A percentile compares a stretch with the other conserved stretches of the same genome.
Conservation (phyloP, 306 rosid genomes). For the Dryas alaskensis region DNA sequence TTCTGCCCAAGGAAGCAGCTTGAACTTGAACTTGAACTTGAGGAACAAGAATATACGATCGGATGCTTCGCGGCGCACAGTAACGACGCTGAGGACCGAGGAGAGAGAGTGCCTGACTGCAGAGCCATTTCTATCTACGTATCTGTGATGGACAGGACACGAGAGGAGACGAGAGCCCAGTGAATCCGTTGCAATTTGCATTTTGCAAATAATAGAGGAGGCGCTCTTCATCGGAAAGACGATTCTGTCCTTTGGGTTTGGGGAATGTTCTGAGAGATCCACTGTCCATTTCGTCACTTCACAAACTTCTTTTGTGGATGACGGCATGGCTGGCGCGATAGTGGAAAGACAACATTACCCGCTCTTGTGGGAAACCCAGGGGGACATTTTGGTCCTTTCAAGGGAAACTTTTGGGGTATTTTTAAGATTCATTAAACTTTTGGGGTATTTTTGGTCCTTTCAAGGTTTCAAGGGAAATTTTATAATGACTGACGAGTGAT, state of each 20-base stretch:
- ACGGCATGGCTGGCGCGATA: not conserved
- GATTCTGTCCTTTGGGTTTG: not conserved
- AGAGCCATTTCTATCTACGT: constrained; percentile 48
- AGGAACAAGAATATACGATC: constrained; percentile 18
- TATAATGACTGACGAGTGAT: too few relatives aligned
- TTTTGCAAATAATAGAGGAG: not conserved
- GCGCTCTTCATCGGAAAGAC: constrained; percentile 21
- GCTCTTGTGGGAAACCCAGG: not conserved
- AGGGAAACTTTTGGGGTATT: too few relatives aligned
- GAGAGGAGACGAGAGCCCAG: constrained; percentile 2
- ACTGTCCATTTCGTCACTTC: constrained; percentile 12
- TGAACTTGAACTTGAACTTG: constrained; percentile 5
- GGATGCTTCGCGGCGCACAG: constrained; percentile 35
- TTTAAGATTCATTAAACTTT: too few relatives aligned
- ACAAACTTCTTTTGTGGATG: constrained; percentile 2
- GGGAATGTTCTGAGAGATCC: constrained; percentile 4
- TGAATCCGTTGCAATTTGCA: not conserved
- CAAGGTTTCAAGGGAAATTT: too few relatives aligned
- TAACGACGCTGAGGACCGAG: constrained; percentile 34
- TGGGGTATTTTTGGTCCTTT: too few relatives aligned
- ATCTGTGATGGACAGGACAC: constrained; percentile 10
- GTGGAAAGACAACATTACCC: constrained; percentile 22
- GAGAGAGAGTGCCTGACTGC: constrained; percentile 38
- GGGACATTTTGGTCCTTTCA: not conserved
- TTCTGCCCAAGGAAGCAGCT: constrained; percentile 15